Conservation (phyloP, 2,329 filamentous ascomycete species). For the Epichloe coenophiala region DNA sequence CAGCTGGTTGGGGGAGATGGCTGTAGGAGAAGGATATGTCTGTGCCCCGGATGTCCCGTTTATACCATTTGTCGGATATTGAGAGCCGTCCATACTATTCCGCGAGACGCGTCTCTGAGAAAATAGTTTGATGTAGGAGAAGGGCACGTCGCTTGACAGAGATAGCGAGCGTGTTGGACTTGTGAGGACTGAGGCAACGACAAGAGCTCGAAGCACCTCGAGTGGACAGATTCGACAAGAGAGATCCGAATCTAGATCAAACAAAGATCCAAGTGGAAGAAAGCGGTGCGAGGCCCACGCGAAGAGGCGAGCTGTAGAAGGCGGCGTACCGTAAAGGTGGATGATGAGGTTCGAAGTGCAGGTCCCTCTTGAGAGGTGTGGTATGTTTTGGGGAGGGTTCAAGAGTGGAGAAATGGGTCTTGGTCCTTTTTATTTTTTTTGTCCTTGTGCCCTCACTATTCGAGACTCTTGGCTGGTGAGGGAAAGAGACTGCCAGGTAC, state of each 20-base stretch:
- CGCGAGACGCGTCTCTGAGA: slow-evolving; percentile 20
- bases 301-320: slow-evolving; percentile 13
- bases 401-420: slow-evolving; percentile 32
- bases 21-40: slow-evolving; percentile 37
- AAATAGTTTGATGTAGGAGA: slow-evolving; percentile 2
- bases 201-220: slow-evolving; percentile 3
- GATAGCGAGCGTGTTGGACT: not conserved
- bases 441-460: slow-evolving; percentile 2
- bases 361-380: slow-evolving; percentile 24
- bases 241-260: slow-evolving; percentile 2
- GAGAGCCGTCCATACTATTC: slow-evolving; percentile 41
- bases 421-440: slow-evolving; percentile 28
- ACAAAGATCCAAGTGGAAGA: slow-evolving; percentile 3
- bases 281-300: slow-evolving; percentile 12
- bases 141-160: not conserved
- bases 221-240: slow-evolving; percentile 9
- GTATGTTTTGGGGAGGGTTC: slow-evolving; percentile 31
- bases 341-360: slow-evolving; percentile 27
- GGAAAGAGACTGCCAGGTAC: slow-evolving; percentile 10
- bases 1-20: slow-evolving; percentile 36
- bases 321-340: slow-evolving; percentile 21
- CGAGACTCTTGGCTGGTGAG: slow-evolving; percentile 10
- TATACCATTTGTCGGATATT: slow-evolving; percentile 42
- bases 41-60: slow-evolving; percentile 36
- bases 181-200: slow-evolving; percentile 2